Base-by-base conservation (phyloP, 129 eudicot species). In the Flaveria robusta region DNA sequence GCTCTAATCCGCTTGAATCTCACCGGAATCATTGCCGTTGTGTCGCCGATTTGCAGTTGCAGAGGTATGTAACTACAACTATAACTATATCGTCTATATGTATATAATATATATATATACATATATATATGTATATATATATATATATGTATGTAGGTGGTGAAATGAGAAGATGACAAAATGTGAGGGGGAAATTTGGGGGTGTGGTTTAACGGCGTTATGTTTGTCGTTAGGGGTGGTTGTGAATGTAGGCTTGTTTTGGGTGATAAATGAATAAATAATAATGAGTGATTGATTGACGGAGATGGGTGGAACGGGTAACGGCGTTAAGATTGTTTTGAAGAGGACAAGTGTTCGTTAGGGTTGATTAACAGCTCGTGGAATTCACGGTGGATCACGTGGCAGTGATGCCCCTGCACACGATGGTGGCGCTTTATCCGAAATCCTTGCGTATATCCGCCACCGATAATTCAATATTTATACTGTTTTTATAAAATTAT, bases 171-270 rank as follows among this genome's bases (percentile, higher is more conserved):
- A 65, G 64, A 62, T 49, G 79, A 74, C 80, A 74, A 78, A 74
- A 74, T 49, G 83, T 59, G 86, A 78, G 55, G 86, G 79, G 86
- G 86, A 83, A 69, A 78, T 72, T 78, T 73, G 86, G 69, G 22
- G 15, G 55, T 52, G 86, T 23, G 27, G 5, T 22, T 24, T 73
- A 74, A 78, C 80, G 77, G 74, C 83, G 83, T 82, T 11, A 77
- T 1, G 29, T 2, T 77, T 34, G 46, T 19, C 72, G 66, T 73
- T 18, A 66, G 4, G 47, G 15, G 13, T n/a, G 23, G 9, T 34
- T 72, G 7, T 66, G 83, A 74, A 80, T 66, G 20, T 46, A 2
- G 73, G 20, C 74, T 68, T 45, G 31, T 27, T 65, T 51, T 16
- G 37, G 26, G 39, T 34, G 39, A 34, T 5, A 7, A 34, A n/a